Base-by-base conservation (phyloP, 495 filamentous ascomycete species). In the Aspergillus diversus region DNA sequence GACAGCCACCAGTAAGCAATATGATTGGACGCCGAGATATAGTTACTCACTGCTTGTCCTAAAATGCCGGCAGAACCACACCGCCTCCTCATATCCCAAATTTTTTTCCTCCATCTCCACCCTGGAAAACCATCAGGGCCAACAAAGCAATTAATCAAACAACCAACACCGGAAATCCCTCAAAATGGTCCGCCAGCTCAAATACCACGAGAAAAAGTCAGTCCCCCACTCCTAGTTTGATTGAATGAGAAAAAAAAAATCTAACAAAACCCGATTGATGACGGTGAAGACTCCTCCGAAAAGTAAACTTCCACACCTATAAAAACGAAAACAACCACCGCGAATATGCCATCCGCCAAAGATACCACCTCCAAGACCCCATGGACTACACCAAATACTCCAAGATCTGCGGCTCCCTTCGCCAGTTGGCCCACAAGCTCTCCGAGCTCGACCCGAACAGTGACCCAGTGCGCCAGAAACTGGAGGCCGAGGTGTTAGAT, bases 231-330 rank as follows among this genome's bases (percentile, higher is more conserved):
- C 46, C 54, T 51, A 3, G 33, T 35, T 33, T 39, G 4, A 43
- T 9, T 43, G 39, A 43, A 9, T 39, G 8, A 11, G 43, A n/a
- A 15, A 39, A 54, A 42, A 61, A 39, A 33, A 2, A 57, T 63
- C n/a, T 50, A 43, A 35, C 31, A 51, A 59, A 51, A 31, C 7
- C 17, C 21, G 21, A 46, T 55, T 69, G 64, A 69, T 62, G 53
- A 62, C 34, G 16, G 43, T 69, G 21, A 27, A 85, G 81, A 73
- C 84, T 92, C 69, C 88, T 97, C 72, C 86, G 87, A 60, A 99
- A 98, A 80, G 92, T 96, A 75, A 92, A 99, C 76, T 95, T 99
- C 79, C 87, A 92, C 67, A 93, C 89, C 71, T 98, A 94, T 83
- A 92, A 92, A 78, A 88, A 88, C 70, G 94, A 99, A 79, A 83